Evolutionary conservation across 108 stramenopile species (phyloP).

Genomic region (Aurantiochytrium sp.): DNA sequence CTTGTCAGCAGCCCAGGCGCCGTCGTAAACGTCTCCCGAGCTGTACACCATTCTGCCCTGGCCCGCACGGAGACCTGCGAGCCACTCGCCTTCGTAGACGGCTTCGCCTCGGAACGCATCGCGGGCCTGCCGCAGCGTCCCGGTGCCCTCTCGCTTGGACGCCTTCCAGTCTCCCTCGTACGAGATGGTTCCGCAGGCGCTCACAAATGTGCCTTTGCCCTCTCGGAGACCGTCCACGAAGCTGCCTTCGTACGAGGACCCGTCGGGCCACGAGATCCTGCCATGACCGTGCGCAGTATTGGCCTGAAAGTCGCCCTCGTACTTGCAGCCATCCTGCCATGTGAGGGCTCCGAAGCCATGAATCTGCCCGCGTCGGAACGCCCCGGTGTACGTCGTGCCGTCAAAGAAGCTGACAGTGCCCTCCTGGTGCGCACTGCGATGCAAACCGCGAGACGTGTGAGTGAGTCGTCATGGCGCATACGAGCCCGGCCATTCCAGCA

Average conservation of each 20-base stretch:
- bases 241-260: background rate
- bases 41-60: background rate
- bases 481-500: too few relatives aligned
- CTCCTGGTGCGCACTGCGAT: background rate
- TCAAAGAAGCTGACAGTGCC: background rate
- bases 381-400: background rate
- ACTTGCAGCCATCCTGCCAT: background rate
- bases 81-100: background rate
- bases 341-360: background rate
- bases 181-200: background rate
- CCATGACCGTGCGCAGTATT: background rate
- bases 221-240: background rate
- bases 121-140: background rate
- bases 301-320: background rate
- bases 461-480: too few relatives aligned
- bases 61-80: background rate
- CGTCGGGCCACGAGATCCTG: background rate
- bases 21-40: conserved; percentile 10
- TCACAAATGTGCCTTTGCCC: background rate
- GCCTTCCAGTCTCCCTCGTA: background rate
- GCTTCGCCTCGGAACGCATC: background rate
- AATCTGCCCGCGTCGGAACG: background rate
- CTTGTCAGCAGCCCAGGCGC: conserved; percentile 9
- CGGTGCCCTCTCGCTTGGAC: background rate
- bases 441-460: too few relatives aligned